phyloP scores from a whole-genome alignment of 192 early-diverging fungal species.

The Gamsiella multidivaricata region DNA sequence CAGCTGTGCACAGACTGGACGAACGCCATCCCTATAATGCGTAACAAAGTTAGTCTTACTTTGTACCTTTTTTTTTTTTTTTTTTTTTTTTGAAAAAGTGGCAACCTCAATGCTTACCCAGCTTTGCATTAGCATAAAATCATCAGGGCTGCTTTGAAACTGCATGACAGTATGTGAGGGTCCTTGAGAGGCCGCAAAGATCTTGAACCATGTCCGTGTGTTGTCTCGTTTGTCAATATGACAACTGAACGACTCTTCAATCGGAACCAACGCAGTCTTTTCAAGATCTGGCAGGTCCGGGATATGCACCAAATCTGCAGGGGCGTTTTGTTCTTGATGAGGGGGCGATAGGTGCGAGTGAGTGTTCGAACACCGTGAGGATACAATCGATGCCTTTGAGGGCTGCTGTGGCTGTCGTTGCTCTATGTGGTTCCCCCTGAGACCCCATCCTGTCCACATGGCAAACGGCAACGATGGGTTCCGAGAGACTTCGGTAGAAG shows the following conservation, averaged over 20 bases:
- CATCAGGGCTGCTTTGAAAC: conserved; percentile 67
- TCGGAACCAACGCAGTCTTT: background rate
- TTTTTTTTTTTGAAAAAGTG: background rate
- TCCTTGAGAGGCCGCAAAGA: conserved; percentile 57
- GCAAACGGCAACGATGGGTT: background rate
- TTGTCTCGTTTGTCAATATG: conserved; percentile 60
- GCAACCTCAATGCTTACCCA: conserved; percentile 55
- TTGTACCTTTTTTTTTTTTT: background rate
- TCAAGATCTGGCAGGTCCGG: background rate
- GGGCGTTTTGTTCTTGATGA: too few species aligned
- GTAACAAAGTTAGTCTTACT: background rate
- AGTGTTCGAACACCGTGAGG: background rate
- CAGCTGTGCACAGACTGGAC: background rate
- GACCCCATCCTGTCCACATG: background rate
- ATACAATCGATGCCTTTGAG: too few species aligned
- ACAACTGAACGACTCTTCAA: conserved; percentile 50
- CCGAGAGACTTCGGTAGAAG: background rate
- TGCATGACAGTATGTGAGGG: conserved; percentile 62
- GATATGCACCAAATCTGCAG: too few species aligned
- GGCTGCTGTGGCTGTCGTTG: background rate
- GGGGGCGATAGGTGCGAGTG: background rate
- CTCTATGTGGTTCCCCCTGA: background rate
- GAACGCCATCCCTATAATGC: conserved; percentile 28
- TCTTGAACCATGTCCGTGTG: conserved; percentile 67
- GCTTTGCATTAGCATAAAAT: conserved; percentile 63